Base-by-base conservation (phyloP, 352 stramenopile genomes). In the Pythium oligandrum region DNA sequence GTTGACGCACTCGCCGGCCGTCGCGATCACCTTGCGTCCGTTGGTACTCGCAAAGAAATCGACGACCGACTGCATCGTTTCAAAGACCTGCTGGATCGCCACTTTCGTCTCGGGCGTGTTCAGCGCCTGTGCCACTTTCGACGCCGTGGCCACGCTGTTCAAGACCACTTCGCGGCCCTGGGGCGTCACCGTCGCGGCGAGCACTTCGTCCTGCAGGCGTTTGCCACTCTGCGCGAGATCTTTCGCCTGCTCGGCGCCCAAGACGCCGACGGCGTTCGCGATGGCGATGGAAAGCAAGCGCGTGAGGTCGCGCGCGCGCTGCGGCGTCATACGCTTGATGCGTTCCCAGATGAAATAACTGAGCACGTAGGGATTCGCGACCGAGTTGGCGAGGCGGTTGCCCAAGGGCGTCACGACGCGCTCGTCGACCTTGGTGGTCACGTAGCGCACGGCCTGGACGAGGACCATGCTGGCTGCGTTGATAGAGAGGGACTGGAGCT, bases 321-420 rank as follows among this genome's bases (percentile, higher is more conserved):
- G 78, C 44, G 81, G 81, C 42, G 81, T 86, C 53, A 87, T 68
- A n/a, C 58, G 69, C 67, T 92, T 90, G 40, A 90, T 61, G 43
- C 64, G 71, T 39, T 88, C 66, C 81, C 78, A 92, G 10, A 92
- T 63, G 37, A 87, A 57, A 45, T 78, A 81, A 59, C 76, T 92
- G 50, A 88, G 66, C 44, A 92, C 78, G 42, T 83, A 75, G 30
- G 81, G 81, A 40, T 92, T 92, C 49, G 63, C 75, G 55, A 88
- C 73, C n/a, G 81, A 92, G n/a, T 57, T 68, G 4, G 73, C 76
- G 46, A 90, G 66, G 3, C 67, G 70, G 17, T 57, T 59, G 35
- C 76, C 63, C 45, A 90, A 70, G 38, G 78, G 78, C 39, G 67
- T 78, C 57, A 90, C 76, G 33, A 88, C 61, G 9, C 63, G 68